Conservation (phyloP, 345 rosid genomes). For the Hirschfeldia incana region DNA sequence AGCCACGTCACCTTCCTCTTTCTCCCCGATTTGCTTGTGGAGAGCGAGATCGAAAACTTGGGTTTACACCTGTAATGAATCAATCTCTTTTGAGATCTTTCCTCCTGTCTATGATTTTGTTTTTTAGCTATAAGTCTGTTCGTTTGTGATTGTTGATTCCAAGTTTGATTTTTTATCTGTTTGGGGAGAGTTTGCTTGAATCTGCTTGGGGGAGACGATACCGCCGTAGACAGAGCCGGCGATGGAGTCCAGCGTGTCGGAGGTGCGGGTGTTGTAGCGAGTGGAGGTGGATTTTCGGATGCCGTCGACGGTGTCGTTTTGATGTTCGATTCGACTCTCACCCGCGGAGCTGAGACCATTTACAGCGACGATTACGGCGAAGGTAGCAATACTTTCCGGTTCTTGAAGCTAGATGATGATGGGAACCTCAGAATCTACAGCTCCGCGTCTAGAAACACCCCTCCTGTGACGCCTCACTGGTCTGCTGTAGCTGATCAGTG, state of each 20-base stretch:
- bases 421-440: slow-evolving; percentile 71
- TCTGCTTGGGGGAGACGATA: slow-evolving; percentile 84
- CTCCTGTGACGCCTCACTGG: slow-evolving; percentile 43
- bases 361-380: slow-evolving; percentile 63
- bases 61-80: too few relatives aligned
- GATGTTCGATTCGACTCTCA: slow-evolving; percentile 37
- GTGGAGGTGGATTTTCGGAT: slow-evolving; percentile 76
- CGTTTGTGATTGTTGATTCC: too few relatives aligned
- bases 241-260: slow-evolving; percentile 65
- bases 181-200: too few relatives aligned
- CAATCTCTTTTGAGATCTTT: too few relatives aligned
- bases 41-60: too few relatives aligned
- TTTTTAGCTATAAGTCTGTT: too few relatives aligned
- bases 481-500: slow-evolving; percentile 60
- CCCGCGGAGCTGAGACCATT: slow-evolving; percentile 28
- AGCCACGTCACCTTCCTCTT: too few relatives aligned
- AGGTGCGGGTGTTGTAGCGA: slow-evolving; percentile 79
- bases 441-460: slow-evolving; percentile 27
- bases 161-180: too few relatives aligned
- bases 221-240: slow-evolving; percentile 72
- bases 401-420: slow-evolving; percentile 53
- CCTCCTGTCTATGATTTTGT: too few relatives aligned
- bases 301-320: slow-evolving; percentile 63
- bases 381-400: slow-evolving; percentile 52
- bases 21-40: too few relatives aligned